Evolutionary conservation across 768 basidiomycete genomes (phyloP).

Genomic region (Suillus bovinus): DNA sequence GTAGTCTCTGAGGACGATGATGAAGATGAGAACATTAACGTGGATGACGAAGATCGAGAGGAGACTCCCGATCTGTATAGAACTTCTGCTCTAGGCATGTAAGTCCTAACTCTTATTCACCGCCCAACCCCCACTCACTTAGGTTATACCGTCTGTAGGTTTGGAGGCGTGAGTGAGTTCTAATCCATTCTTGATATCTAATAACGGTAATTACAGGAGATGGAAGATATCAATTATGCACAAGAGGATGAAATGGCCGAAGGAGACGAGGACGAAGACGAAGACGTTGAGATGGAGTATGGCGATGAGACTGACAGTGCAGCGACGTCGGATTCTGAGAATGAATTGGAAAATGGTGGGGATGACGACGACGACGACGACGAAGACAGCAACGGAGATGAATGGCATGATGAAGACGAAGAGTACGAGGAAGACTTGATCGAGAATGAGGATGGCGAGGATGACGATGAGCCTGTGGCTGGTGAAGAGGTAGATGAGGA

Average conservation of each 20-base stretch:
- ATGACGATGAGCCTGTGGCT: conserved; percentile 53
- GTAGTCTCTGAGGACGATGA: conserved; percentile 45
- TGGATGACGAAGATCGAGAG: conserved; percentile 61
- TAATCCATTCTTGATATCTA: conserved; percentile 13
- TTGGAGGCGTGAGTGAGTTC: conserved; percentile 66
- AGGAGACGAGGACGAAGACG: conserved; percentile 77
- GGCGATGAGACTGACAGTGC: conserved; percentile 83
- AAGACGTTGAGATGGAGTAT: conserved; percentile 87
- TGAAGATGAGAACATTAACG: conserved; percentile 57
- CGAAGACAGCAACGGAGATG: conserved; percentile 50
- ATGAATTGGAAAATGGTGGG: conserved; percentile 65
- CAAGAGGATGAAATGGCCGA: conserved; percentile 79
- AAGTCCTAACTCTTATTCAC: conserved; percentile 27
- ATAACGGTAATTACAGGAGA: conserved; percentile 54
- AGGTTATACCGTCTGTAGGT: conserved; percentile 38
- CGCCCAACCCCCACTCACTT: not conserved
- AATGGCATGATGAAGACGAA: conserved; percentile 59
- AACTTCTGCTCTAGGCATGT: conserved; percentile 96
- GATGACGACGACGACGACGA: conserved; percentile 55
- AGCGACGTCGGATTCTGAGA: conserved; percentile 75
- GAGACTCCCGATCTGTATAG: conserved; percentile 94
- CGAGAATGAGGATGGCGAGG: conserved; percentile 56
- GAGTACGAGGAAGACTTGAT: conserved; percentile 56
- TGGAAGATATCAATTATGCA: conserved; percentile 75
- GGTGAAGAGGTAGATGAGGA: conserved; percentile 48